phyloP scores from a whole-genome alignment of 129 eudicot genomes.

The Lonicera japonica region DNA sequence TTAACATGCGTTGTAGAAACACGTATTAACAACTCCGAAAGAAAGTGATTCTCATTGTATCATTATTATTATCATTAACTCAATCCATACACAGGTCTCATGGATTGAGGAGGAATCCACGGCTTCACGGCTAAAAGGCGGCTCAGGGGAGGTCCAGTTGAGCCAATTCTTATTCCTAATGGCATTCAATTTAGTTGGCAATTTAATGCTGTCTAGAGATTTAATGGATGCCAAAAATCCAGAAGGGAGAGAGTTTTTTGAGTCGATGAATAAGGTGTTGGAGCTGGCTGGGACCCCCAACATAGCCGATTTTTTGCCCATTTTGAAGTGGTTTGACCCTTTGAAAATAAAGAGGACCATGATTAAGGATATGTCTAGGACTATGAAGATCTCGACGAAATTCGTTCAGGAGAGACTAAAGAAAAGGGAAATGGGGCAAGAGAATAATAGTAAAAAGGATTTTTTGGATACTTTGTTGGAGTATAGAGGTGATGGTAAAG shows the following conservation, averaged over 20 bases:
- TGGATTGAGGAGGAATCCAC: slow-evolving; percentile 16
- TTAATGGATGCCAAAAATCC: slow-evolving; percentile 12
- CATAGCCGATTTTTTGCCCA: slow-evolving; percentile 19
- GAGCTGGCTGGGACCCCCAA: slow-evolving; percentile 15
- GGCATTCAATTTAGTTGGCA: slow-evolving; percentile 24
- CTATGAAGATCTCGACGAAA: slow-evolving; percentile 14
- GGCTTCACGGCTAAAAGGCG: background rate
- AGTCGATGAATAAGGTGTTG: slow-evolving; percentile 11
- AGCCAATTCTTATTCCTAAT: slow-evolving; percentile 9
- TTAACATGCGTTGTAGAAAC: no score
- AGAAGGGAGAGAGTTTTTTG: slow-evolving; percentile 12
- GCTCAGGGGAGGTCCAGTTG: slow-evolving; percentile 15
- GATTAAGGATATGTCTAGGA: background rate
- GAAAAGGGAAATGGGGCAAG: background rate
- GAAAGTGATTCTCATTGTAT: no score
- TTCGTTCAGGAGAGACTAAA: slow-evolving; percentile 18
- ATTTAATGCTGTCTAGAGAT: slow-evolving; percentile 28
- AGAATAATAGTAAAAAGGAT: slow-evolving; percentile 9
- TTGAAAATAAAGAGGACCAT: slow-evolving; percentile 10
- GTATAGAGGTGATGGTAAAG: slow-evolving; percentile 24
- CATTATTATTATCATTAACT: no score
- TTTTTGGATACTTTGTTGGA: slow-evolving; percentile 24
- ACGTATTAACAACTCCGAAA: no score
- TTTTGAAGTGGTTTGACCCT: slow-evolving; percentile 20
- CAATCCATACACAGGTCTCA: background rate